phyloP scores from a whole-genome alignment of 768 basidiomycete species.

The Leccinellum luteum region DNA sequence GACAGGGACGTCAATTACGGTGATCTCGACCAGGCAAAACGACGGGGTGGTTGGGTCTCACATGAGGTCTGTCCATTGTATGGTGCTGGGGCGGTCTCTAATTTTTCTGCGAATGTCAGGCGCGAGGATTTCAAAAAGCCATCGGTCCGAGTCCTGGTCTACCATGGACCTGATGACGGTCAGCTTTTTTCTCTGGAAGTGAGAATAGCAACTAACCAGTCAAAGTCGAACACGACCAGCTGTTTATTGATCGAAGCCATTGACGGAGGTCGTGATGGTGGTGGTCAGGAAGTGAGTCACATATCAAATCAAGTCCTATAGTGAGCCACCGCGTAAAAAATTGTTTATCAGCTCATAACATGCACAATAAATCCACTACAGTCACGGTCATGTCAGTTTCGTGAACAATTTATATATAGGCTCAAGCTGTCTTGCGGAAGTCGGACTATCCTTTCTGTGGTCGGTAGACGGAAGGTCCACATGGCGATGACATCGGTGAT shows the following conservation, averaged over 20 bases:
- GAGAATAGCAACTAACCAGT: conserved; percentile 60
- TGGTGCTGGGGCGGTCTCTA: conserved; percentile 31
- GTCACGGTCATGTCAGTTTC: too few relatives aligned
- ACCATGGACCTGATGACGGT: conserved; percentile 67
- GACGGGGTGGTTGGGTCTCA: conserved; percentile 36
- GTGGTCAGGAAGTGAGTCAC: background rate
- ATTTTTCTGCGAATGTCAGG: conserved; percentile 83
- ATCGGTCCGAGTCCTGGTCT: conserved; percentile 97
- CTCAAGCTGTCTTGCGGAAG: too few relatives aligned
- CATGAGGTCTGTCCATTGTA: conserved; percentile 97
- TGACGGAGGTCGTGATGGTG: background rate
- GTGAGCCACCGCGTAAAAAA: too few relatives aligned
- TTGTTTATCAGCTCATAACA: too few relatives aligned
- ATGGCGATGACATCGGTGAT: too few relatives aligned
- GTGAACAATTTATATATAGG: too few relatives aligned
- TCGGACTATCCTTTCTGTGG: too few relatives aligned
- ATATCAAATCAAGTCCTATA: too few relatives aligned
- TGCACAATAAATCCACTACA: too few relatives aligned
- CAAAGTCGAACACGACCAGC: conserved; percentile 93
- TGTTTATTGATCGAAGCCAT: conserved; percentile 45
- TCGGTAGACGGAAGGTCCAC: too few relatives aligned
- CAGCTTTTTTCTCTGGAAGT: background rate
- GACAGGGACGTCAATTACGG: background rate
- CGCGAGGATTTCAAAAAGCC: conserved; percentile 85
- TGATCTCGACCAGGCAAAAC: background rate